Base-by-base conservation (phyloP, 2,329 filamentous ascomycete species). In the Byssothecium circinans region DNA sequence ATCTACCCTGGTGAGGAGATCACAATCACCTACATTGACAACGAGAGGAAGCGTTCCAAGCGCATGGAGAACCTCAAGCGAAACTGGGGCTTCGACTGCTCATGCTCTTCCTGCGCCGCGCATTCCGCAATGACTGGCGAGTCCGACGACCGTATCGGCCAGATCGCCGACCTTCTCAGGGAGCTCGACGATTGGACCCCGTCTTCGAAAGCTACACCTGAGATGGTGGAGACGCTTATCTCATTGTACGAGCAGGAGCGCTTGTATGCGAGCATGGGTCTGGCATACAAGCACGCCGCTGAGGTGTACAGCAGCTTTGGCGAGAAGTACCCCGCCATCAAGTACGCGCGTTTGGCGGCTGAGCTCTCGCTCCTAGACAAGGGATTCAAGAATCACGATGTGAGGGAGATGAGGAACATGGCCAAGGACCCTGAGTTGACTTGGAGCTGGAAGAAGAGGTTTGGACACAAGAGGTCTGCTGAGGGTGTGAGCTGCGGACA, bases 11-110 rank as follows among this genome's bases (percentile, higher is more conserved):
- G 71, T 41, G 65, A 74, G 47, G 73, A 76, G 46, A 71, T 76
- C 30, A 74, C 67, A 1, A 74, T 75, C 45, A 73, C 73, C 4
- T 76, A 75, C 47, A 66, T 73, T 19, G 68, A 73, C 51, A 67
- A 70, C 34, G 67, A 73, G 43, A 54, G 59, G 15, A 45, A 51
- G 5, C 57, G 68, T 1, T 53, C 51, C 1, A 57, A 57, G 17
- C 65, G 74, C 23, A 62, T 71, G 53, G 49, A 44, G 1, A 56
- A 65, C 15, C 56, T 72, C 3, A 57, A 65, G 41, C 42, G 35
- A 8, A 69, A 68, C 23, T 72, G 73, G 63, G 72, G 72, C 0
- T 76, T 76, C 46, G 57, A 64, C 8, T 76, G 74, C 53, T 45
- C 46, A 3, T 76, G 74, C 54, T 54, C 63, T 3, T 54, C 65